Percentiles rank a stretch among this genome's conserved stretches.
These are phyloP conservation scores for Gigaspora rosea DNA, from an alignment of 192 early-diverging fungal genomes.

Conservation along the genomic window DNA sequence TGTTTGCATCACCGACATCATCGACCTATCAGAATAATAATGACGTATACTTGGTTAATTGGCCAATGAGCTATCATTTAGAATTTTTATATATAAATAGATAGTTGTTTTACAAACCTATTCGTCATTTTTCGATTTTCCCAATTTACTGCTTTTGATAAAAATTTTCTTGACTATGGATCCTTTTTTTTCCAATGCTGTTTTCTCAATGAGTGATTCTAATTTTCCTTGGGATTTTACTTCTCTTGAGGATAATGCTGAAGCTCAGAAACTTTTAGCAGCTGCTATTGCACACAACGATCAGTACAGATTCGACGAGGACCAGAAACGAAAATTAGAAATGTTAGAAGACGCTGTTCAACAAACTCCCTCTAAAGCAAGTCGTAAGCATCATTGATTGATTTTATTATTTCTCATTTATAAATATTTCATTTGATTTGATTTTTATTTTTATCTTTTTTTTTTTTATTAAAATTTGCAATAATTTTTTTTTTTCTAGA, in stretches of 20 bases:
- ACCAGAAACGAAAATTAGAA: constrained; percentile 45
- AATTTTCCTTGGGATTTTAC: constrained; percentile 23
- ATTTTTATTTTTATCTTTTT: background rate
- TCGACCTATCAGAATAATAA: too few relatives aligned
- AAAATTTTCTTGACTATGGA: too few relatives aligned
- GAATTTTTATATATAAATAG: too few relatives aligned
- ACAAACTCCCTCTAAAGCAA: constrained; percentile 32
- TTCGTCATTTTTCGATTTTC: too few relatives aligned
- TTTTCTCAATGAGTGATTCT: background rate
- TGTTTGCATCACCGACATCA: too few relatives aligned
- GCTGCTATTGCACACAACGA: constrained; percentile 47
- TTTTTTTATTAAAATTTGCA: background rate
- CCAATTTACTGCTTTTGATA: too few relatives aligned
- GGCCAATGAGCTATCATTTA: too few relatives aligned
- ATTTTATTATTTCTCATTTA: background rate
- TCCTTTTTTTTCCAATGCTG: background rate
- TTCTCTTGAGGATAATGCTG: constrained; percentile 40
- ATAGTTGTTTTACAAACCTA: too few relatives aligned
- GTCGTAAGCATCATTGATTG: constrained; percentile 15
- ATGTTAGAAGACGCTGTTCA: constrained; percentile 29
- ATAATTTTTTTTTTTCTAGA: background rate
- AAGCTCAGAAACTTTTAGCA: constrained; percentile 49
- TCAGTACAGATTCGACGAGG: constrained; percentile 46
- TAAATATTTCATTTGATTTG: background rate
- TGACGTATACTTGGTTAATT: too few relatives aligned